phyloP scores from a whole-genome alignment of 768 basidiomycete genomes.

The Ramaria sp. region DNA sequence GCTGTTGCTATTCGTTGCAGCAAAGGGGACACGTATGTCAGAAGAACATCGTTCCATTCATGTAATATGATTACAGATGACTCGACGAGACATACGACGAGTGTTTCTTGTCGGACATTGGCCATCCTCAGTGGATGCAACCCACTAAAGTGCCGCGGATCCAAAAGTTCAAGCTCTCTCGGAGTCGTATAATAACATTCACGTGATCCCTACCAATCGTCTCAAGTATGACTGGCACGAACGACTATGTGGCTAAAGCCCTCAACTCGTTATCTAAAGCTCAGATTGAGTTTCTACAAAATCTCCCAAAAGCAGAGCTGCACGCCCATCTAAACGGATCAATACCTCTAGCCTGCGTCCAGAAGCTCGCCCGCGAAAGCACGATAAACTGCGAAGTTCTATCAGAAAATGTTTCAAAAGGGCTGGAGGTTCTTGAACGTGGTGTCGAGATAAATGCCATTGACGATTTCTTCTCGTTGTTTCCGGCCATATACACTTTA shows the following conservation, averaged over 20 bases:
- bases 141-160: background rate
- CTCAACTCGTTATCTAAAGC: conserved; percentile 36
- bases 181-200: too few relatives aligned
- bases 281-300: conserved; percentile 49
- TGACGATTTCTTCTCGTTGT: conserved; percentile 64
- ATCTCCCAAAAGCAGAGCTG: conserved; percentile 71
- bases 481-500: conserved; percentile 70
- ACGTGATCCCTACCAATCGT: too few relatives aligned
- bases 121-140: background rate
- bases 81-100: conserved; percentile 8
- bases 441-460: conserved; percentile 40
- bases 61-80: conserved; percentile 2
- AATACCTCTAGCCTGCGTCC: conserved; percentile 56
- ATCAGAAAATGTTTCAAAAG: conserved; percentile 28
- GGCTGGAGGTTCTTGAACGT: conserved; percentile 29
- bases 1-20: conserved; percentile 2
- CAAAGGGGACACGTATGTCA: background rate
- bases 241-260: conserved; percentile 34
- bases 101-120: conserved; percentile 1
- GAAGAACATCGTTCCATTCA: conserved; percentile 2
- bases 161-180: background rate
- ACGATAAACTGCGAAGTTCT: conserved; percentile 16
- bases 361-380: conserved; percentile 44
- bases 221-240: background rate
- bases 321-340: conserved; percentile 83